phyloP scores from a whole-genome alignment of 2,329 filamentous ascomycete species.

The Elsinoe arachidis region DNA sequence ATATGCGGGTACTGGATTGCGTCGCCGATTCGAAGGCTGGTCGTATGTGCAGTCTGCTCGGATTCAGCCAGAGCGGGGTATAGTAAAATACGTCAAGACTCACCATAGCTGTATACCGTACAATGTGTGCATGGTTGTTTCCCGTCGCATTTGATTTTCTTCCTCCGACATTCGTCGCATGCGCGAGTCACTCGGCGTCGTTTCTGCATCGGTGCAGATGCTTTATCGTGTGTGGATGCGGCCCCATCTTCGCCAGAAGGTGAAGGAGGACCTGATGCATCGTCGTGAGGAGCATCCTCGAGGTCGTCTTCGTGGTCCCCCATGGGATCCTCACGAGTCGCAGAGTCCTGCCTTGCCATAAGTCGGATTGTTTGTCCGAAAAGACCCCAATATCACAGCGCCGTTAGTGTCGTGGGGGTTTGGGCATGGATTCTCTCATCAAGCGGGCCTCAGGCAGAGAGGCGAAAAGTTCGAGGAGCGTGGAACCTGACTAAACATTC shows the following conservation, averaged over 20 bases:
- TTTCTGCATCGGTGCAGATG: constrained; percentile 40
- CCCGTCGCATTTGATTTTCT: constrained; percentile 49
- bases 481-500: constrained; percentile 6
- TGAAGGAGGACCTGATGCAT: constrained; percentile 1
- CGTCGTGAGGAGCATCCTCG: constrained; percentile 10
- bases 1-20: constrained; percentile 87
- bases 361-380: neutral
- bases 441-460: neutral
- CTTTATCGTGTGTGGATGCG: constrained; percentile 18
- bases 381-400: neutral
- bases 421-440: neutral
- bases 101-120: constrained; percentile 97
- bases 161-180: constrained; percentile 76
- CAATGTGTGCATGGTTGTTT: constrained; percentile 68
- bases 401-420: neutral
- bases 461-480: constrained; percentile 1
- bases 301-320: constrained; percentile 8
- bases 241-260: constrained; percentile 22
- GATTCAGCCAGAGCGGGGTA: constrained; percentile 8
- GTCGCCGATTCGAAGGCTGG: constrained; percentile 81
- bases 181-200: constrained; percentile 79
- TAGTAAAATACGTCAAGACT: constrained; percentile 20
- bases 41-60: constrained; percentile 81
- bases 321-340: constrained; percentile 1
- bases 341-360: constrained; percentile 5